Evolutionary conservation across 768 basidiomycete genomes (phyloP).

Genomic region (Podaxis carcinomalis): DNA sequence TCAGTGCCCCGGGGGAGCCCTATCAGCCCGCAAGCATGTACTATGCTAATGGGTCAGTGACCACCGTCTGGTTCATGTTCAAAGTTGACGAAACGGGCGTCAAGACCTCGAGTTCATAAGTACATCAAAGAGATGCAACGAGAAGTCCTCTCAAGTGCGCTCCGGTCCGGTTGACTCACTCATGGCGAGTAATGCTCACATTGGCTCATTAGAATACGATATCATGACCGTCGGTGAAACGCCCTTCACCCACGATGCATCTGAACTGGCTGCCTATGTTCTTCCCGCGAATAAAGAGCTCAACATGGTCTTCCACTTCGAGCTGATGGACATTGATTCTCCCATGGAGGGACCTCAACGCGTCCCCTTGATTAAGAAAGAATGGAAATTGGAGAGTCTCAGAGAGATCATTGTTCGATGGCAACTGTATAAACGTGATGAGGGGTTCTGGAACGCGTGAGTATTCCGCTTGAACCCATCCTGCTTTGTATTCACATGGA

Average conservation of each 20-base stretch:
- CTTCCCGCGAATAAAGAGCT: slow-evolving; percentile 56
- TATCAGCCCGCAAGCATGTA: slow-evolving; percentile 51
- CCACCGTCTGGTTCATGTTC: background rate
- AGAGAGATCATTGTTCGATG: slow-evolving; percentile 45
- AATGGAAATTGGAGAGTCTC: slow-evolving; percentile 52
- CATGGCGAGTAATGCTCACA: background rate
- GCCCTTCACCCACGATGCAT: slow-evolving; percentile 50
- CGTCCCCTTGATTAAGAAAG: slow-evolving; percentile 34
- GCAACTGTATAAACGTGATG: slow-evolving; percentile 53
- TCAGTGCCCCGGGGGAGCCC: slow-evolving; percentile 43
- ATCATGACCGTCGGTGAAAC: slow-evolving; percentile 67
- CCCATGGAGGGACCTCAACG: slow-evolving; percentile 28
- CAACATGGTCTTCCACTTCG: slow-evolving; percentile 64
- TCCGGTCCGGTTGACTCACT: background rate
- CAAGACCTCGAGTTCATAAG: slow-evolving; percentile 61
- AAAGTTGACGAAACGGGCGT: background rate
- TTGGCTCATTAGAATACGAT: slow-evolving; percentile 37
- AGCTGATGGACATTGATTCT: slow-evolving; percentile 56
- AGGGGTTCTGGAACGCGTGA: slow-evolving; percentile 67
- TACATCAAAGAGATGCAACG: slow-evolving; percentile 63
- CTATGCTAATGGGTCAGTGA: slow-evolving; percentile 55
- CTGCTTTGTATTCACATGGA: background rate
- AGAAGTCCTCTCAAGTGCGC: slow-evolving; percentile 57
- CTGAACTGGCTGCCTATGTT: slow-evolving; percentile 50
- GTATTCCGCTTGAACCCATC: slow-evolving; percentile 17